A percentile compares a stretch with the other conserved stretches of the same genome.
These are phyloP conservation scores for Talaromyces piceae DNA, from an alignment of 2,329 filamentous ascomycete genomes.

Conservation along the genomic window DNA sequence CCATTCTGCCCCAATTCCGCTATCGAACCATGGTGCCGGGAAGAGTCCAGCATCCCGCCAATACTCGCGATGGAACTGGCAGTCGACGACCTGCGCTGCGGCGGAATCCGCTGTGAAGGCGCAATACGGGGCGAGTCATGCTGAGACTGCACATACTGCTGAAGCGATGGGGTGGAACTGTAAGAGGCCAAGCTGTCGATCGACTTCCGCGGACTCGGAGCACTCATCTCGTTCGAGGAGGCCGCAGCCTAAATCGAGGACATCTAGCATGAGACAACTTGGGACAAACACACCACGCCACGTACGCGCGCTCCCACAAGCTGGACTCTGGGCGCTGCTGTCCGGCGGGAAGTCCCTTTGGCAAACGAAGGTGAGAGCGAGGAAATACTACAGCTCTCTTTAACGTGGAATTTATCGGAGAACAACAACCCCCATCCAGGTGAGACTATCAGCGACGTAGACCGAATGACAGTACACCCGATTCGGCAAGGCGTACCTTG, in stretches of 20 bases:
- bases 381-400: not conserved
- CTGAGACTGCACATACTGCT: slow-evolving; percentile 40
- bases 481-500: slow-evolving; percentile 9
- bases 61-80: slow-evolving; percentile 84
- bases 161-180: slow-evolving; percentile 44
- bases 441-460: slow-evolving; percentile 10
- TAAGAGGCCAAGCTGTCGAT: slow-evolving; percentile 56
- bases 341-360: not conserved
- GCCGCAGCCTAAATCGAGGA: slow-evolving; percentile 10
- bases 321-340: no score
- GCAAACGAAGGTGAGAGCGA: not conserved
- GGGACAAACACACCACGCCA: no score
- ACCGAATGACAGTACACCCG: slow-evolving; percentile 9
- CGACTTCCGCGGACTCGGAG: slow-evolving; percentile 56
- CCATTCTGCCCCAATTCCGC: slow-evolving; percentile 79
- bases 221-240: slow-evolving; percentile 48
- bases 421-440: not conserved
- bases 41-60: slow-evolving; percentile 71
- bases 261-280: slow-evolving; percentile 4
- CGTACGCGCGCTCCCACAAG: no score
- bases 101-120: slow-evolving; percentile 26
- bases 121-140: slow-evolving; percentile 30
- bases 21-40: slow-evolving; percentile 51
- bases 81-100: slow-evolving; percentile 65
- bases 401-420: not conserved